Base-by-base conservation (phyloP, 2,329 filamentous ascomycete genomes). In the Trichoderma guizhouense region DNA sequence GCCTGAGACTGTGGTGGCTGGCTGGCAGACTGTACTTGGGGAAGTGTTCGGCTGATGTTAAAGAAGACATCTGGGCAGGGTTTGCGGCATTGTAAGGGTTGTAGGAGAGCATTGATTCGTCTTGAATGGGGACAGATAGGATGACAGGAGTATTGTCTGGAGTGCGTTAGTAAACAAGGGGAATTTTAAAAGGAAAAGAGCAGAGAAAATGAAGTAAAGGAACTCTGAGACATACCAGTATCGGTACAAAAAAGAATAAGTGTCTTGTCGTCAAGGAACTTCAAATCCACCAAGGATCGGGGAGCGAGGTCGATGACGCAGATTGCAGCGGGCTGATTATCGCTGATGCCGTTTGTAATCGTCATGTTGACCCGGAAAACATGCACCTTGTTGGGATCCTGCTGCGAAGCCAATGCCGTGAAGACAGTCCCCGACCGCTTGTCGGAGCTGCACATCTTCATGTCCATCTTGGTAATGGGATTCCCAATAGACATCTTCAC, bases 191-290 rank as follows among this genome's bases (percentile, higher is more conserved):
- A 58, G 5, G 28, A 21, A 11, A 3, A 15, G 24, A 11, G 11
- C 6, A 30, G 24, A 9, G 24, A 21, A 24, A 11, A 12, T 12
- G 36, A 39, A 51, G n/a, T n/a, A n/a, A n/a, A n/a, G n/a, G n/a
- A n/a, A n/a, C n/a, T n/a, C n/a, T n/a, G n/a, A n/a, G n/a, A n/a
- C 75, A 55, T 76, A 84, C 86, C 82, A 76, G 77, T 28, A 67
- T 75, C 57, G 78, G 77, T 80, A 86, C 87, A 80, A 2, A 94
- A 84, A 1, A 93, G 75, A 68, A 94, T 83, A 2, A 94, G 78
- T 0, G 82, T 84, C 14, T 85, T 80, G 70, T 92, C 88, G 75
- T 91, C 86, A 57, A 93, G 85, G 76, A 94, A 93, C 77, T 91
- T 90, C 15, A 92, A 79, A 77, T 94, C 91, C 24, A 89, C 79